Percentiles rank a stretch among this genome's conserved stretches.
These are phyloP conservation scores for Hypoxylon sp. DNA, from an alignment of 2,329 filamentous ascomycete species.

Conservation along the genomic window DNA sequence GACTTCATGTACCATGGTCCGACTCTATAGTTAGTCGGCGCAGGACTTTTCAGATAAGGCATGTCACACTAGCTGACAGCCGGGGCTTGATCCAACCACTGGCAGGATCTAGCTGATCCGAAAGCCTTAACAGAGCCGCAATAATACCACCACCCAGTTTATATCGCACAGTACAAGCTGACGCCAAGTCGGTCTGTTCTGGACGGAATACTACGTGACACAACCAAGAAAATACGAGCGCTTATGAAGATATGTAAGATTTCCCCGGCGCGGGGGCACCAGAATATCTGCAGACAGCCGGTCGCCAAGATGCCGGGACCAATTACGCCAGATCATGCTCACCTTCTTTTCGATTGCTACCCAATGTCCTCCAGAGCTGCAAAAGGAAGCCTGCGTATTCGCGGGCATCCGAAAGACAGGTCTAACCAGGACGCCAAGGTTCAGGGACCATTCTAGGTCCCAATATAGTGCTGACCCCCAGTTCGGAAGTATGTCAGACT, in stretches of 20 bases:
- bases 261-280: neutral
- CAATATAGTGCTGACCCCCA: conserved; percentile 1
- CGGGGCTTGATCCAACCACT: neutral
- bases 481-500: neutral
- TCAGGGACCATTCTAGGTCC: neutral
- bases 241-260: neutral
- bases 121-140: neutral
- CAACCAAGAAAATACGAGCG: neutral
- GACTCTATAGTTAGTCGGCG: neutral
- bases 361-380: neutral
- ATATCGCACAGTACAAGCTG: neutral
- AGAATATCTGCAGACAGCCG: neutral
- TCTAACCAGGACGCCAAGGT: neutral
- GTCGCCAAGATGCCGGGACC: neutral
- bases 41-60: neutral
- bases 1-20: neutral
- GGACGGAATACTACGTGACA: neutral
- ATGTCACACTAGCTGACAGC: neutral
- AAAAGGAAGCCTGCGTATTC: conserved; percentile 1
- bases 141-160: neutral
- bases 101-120: neutral
- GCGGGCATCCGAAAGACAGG: neutral
- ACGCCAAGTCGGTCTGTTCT: neutral
- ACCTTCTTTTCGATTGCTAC: neutral
- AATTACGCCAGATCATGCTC: neutral